Evolutionary conservation across 2,329 filamentous ascomycete genomes (phyloP).

Genomic region (Neonectria coccinea): DNA sequence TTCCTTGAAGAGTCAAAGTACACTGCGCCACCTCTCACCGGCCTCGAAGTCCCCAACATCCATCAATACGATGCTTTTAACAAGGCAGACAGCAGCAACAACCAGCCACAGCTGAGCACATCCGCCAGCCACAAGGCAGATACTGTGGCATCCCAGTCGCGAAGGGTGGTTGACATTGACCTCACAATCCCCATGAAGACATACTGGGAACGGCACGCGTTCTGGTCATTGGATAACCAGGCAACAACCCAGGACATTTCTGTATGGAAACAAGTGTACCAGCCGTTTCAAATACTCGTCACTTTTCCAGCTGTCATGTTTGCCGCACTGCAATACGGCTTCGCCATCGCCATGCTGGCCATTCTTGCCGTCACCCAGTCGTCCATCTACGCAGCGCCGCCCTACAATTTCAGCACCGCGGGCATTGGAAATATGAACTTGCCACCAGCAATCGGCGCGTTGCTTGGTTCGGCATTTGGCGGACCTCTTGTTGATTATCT

Average conservation of each 20-base stretch:
- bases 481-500: constrained; percentile 29
- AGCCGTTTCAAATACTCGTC: constrained; percentile 18
- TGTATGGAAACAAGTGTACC: constrained; percentile 15
- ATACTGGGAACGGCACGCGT: constrained; percentile 15
- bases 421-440: constrained; percentile 39
- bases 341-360: constrained; percentile 35
- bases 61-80: neutral
- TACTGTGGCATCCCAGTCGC: neutral
- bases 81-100: constrained; percentile 1
- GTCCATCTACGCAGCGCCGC: constrained; percentile 16
- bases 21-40: constrained; percentile 4
- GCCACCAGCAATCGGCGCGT: constrained; percentile 30
- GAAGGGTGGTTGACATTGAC: constrained; percentile 10
- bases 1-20: constrained; percentile 28
- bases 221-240: constrained; percentile 25
- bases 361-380: constrained; percentile 34
- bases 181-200: constrained; percentile 17
- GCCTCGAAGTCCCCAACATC: neutral
- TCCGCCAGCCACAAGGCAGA: neutral
- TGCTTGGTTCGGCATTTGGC: constrained; percentile 30
- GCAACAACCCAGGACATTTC: neutral
- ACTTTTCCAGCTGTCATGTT: constrained; percentile 26
- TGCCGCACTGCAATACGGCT: constrained; percentile 27
- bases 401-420: constrained; percentile 32
- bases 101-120: neutral